Evolutionary conservation across 495 filamentous ascomycete species (phyloP).

Genomic region (Penicillium odoratum): DNA sequence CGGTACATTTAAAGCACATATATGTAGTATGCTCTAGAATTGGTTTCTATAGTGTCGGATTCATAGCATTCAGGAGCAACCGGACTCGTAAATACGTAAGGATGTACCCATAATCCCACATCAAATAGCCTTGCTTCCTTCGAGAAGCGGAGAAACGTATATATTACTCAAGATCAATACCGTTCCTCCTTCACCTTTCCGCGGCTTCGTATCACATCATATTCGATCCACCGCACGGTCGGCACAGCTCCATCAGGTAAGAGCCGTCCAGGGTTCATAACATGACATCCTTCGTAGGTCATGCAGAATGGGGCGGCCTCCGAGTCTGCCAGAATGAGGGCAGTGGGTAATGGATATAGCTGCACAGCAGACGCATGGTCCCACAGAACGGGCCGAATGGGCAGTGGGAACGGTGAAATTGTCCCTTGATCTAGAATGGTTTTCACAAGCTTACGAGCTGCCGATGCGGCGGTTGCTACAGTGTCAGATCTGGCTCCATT

Average conservation of each 20-base stretch:
- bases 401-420: slow-evolving; percentile 79
- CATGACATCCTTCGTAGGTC: slow-evolving; percentile 92
- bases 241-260: slow-evolving; percentile 62
- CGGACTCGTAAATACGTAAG: not conserved
- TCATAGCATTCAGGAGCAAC: not conserved
- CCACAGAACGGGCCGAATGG: slow-evolving; percentile 80
- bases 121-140: not conserved
- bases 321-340: slow-evolving; percentile 76
- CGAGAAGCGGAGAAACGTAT: not conserved
- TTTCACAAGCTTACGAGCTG: slow-evolving; percentile 83
- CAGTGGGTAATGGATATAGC: slow-evolving; percentile 85
- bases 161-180: slow-evolving; percentile 16
- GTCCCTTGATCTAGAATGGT: slow-evolving; percentile 92
- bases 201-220: slow-evolving; percentile 61
- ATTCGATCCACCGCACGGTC: slow-evolving; percentile 81
- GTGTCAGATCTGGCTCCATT: slow-evolving; percentile 20
- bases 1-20: not conserved
- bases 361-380: slow-evolving; percentile 72
- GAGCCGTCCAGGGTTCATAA: slow-evolving; percentile 87
- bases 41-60: not conserved
- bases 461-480: slow-evolving; percentile 50
- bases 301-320: slow-evolving; percentile 78
- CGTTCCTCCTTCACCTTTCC: slow-evolving; percentile 54
- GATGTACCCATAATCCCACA: not conserved
- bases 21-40: not conserved